A percentile compares a stretch with the other conserved stretches of the same genome.
These are phyloP conservation scores for Rhododendron ovatum DNA, from an alignment of 148 eudicot species.

Conservation along the genomic window DNA sequence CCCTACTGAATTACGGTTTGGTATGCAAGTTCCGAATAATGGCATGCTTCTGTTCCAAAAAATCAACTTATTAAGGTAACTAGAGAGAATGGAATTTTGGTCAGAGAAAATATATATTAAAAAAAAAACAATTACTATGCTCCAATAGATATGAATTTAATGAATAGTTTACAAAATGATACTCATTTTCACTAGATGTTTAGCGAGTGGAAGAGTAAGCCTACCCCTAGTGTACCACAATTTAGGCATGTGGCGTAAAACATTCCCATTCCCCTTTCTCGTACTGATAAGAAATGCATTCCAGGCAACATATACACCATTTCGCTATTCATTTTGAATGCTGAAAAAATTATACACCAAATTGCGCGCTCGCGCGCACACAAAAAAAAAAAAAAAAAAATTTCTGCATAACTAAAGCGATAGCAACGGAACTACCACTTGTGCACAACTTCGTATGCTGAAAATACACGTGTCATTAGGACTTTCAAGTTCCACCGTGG, in stretches of 20 bases:
- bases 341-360: background rate
- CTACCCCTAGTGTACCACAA: background rate
- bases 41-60: background rate
- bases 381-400: background rate
- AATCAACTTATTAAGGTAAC: background rate
- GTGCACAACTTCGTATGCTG: background rate
- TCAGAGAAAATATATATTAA: background rate
- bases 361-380: background rate
- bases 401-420: background rate
- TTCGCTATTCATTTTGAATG: background rate
- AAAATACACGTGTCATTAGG: background rate
- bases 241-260: too few relatives aligned
- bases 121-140: background rate
- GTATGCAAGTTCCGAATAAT: background rate
- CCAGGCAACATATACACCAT: background rate
- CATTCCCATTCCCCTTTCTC: too few relatives aligned
- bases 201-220: background rate
- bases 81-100: background rate
- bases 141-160: background rate
- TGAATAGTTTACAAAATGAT: background rate
- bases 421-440: background rate
- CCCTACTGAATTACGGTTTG: background rate
- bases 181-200: background rate
- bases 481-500: background rate
- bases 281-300: too few relatives aligned